phyloP scores from a whole-genome alignment of 345 rosid species.

The Aethionema arabicum region DNA sequence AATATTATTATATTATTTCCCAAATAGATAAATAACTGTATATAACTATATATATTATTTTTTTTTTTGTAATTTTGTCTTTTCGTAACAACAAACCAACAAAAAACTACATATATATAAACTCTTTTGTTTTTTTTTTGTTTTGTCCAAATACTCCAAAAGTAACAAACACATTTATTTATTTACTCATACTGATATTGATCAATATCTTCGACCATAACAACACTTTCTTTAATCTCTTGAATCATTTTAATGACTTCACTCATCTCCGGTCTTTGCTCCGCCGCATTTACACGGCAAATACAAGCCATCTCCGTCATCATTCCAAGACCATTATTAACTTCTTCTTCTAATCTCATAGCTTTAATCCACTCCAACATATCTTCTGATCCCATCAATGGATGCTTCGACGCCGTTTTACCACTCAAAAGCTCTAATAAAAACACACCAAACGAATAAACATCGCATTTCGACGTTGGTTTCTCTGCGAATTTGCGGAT shows the following conservation, averaged over 20 bases:
- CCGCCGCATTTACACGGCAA: slow-evolving; percentile 75
- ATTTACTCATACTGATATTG: slow-evolving; percentile 1
- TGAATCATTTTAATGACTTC: slow-evolving; percentile 81
- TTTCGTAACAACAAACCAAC: no score
- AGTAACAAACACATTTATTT: slow-evolving; percentile 14
- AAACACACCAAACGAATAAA: slow-evolving; percentile 78
- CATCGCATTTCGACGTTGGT: slow-evolving; percentile 69
- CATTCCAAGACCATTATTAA: slow-evolving; percentile 62
- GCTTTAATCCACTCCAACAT: slow-evolving; percentile 79
- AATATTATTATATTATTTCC: no score
- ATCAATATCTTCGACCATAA: slow-evolving; percentile 28
- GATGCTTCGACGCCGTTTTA: slow-evolving; percentile 73
- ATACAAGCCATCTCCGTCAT: slow-evolving; percentile 73
- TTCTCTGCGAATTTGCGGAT: slow-evolving; percentile 48
- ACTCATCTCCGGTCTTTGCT: slow-evolving; percentile 78
- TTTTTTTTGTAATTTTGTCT: no score
- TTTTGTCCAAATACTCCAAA: background rate
- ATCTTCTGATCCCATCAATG: slow-evolving; percentile 58
- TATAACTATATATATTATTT: no score
- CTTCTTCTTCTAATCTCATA: slow-evolving; percentile 59
- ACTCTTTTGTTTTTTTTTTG: no score
- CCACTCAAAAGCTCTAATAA: slow-evolving; percentile 77
- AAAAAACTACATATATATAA: no score
- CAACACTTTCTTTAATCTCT: slow-evolving; percentile 59
- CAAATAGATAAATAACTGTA: no score